phyloP scores from a whole-genome alignment of 345 rosid species.

The Eucalyptus leucophloia region DNA sequence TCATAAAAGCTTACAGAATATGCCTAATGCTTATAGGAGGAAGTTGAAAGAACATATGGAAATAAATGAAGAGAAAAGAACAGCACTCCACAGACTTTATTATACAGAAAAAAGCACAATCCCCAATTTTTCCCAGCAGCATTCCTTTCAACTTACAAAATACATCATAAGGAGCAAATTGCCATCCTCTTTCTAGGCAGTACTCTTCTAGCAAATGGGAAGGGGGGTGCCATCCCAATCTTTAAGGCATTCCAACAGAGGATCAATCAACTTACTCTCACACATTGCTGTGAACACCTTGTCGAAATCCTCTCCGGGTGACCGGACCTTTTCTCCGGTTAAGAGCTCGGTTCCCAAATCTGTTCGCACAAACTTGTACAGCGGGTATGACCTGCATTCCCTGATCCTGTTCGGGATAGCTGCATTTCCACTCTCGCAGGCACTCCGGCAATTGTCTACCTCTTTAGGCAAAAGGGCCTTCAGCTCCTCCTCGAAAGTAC shows the following conservation, averaged over 20 bases:
- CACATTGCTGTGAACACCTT: conserved; percentile 20
- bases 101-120: neutral
- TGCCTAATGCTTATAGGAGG: neutral
- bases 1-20: neutral
- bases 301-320: conserved; percentile 31
- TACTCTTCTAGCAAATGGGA: neutral
- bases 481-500: conserved; percentile 23
- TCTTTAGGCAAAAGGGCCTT: conserved; percentile 16
- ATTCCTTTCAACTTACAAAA: neutral
- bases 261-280: conserved; percentile 19
- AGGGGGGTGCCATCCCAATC: conserved; percentile 11
- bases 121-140: neutral
- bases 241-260: conserved; percentile 16
- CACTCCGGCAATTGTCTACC: conserved; percentile 11
- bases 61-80: neutral
- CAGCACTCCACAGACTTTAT: neutral
- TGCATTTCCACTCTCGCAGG: conserved; percentile 9
- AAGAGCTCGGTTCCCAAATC: conserved; percentile 8
- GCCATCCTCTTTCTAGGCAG: neutral
- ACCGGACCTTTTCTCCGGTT: conserved; percentile 18
- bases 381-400: conserved; percentile 30
- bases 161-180: neutral
- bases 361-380: conserved; percentile 19
- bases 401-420: conserved; percentile 15
- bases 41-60: neutral